phyloP scores from a whole-genome alignment of 2,329 filamentous ascomycete species.

The Botrytis aclada region DNA sequence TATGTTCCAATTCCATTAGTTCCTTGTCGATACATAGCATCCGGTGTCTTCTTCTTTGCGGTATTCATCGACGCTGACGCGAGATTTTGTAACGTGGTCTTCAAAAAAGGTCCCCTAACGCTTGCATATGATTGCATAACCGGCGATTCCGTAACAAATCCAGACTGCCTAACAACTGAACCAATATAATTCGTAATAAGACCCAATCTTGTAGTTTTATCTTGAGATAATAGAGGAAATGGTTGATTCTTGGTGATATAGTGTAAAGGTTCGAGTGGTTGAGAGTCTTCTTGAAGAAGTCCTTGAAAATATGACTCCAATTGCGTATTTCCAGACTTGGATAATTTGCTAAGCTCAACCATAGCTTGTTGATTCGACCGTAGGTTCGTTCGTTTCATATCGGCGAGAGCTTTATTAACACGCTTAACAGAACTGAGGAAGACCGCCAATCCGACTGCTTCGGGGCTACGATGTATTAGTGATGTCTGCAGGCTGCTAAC shows the following conservation, averaged over 20 bases:
- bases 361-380: constrained; percentile 89
- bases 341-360: constrained; percentile 70
- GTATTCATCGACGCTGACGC: constrained; percentile 83
- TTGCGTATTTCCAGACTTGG: constrained; percentile 76
- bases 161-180: constrained; percentile 51
- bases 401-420: constrained; percentile 75
- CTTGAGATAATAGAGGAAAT: constrained; percentile 77
- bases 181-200: constrained; percentile 77
- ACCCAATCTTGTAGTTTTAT: constrained; percentile 71
- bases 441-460: constrained; percentile 74
- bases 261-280: constrained; percentile 82
- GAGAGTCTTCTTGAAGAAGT: constrained; percentile 73
- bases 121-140: constrained; percentile 83
- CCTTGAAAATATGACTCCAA: constrained; percentile 82
- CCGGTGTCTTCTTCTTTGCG: constrained; percentile 71
- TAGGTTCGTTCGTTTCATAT: constrained; percentile 87
- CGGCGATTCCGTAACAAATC: constrained; percentile 57
- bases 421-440: constrained; percentile 90
- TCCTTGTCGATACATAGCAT: constrained; percentile 81
- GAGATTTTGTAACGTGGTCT: constrained; percentile 76
- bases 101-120: constrained; percentile 82
- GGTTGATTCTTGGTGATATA: constrained; percentile 85
- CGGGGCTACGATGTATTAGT: constrained; percentile 52
- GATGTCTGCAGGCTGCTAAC: background rate
- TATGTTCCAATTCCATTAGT: constrained; percentile 92